Conservation (phyloP, 176 grass and related monocot species). For the Carex cristatella region DNA sequence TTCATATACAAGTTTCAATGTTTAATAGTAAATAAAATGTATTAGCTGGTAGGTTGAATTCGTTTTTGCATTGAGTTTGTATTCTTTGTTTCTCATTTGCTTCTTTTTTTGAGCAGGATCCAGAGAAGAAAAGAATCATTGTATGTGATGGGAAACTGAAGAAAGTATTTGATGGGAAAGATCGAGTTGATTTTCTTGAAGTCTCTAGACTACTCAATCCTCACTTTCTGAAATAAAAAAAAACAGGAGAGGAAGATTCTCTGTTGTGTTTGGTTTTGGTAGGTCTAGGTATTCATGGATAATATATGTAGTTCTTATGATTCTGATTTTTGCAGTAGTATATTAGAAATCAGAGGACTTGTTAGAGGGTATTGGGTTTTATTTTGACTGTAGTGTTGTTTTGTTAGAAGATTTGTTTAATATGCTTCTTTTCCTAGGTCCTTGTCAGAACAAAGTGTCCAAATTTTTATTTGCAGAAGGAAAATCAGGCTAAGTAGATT, state of each 20-base stretch:
- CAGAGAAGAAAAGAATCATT: constrained; percentile 67
- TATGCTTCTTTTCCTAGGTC: not conserved
- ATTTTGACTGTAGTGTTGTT: not conserved
- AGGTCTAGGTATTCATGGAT: not conserved
- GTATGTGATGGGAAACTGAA: constrained; percentile 71
- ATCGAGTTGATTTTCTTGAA: constrained; percentile 77
- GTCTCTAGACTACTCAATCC: constrained; percentile 70
- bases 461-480: not conserved
- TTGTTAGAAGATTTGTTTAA: not conserved
- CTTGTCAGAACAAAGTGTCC: not conserved
- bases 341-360: not conserved
- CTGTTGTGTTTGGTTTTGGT: not conserved
- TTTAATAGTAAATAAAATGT: not conserved
- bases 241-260: not conserved
- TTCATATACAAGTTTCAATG: not conserved
- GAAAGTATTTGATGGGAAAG: constrained; percentile 70
- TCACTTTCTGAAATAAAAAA: constrained; percentile 56
- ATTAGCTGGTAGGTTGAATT: not conserved
- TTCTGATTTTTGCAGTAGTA: not conserved
- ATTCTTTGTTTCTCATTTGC: not conserved
- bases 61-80: not conserved
- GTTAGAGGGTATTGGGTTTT: not conserved
- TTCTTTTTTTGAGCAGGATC: constrained; percentile 34
- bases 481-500: not conserved
- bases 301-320: not conserved